A percentile compares a stretch with the other conserved stretches of the same genome.
Evolutionary conservation across 257 asterid genomes (phyloP).

Genomic region (Solanum peruvianum): DNA sequence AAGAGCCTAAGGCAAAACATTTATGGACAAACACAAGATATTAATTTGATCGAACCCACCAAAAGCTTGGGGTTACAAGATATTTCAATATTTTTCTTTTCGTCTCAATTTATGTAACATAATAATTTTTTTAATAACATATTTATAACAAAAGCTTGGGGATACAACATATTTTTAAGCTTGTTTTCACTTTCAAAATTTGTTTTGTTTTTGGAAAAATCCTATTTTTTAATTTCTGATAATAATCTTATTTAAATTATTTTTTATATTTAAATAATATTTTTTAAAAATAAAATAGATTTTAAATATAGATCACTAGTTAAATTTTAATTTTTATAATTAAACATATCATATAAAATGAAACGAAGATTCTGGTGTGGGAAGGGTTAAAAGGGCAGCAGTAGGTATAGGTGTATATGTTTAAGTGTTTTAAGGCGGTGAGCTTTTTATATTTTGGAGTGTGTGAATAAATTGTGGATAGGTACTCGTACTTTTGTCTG

Average conservation of each 20-base stretch:
- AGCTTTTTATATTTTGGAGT: constrained; percentile 16
- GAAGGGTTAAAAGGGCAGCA: neutral
- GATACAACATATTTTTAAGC: too few species aligned
- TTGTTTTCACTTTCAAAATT: too few species aligned
- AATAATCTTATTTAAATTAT: too few species aligned
- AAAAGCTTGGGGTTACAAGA: neutral
- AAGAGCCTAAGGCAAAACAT: neutral
- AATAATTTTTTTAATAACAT: too few species aligned
- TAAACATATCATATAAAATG: neutral
- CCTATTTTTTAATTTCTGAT: too few species aligned
- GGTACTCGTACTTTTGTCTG: constrained; percentile 27
- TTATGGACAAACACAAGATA: neutral
- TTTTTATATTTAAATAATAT: too few species aligned
- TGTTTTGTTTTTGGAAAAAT: too few species aligned
- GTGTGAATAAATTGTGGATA: neutral
- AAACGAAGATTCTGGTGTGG: accelerated
- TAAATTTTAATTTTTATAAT: too few species aligned
- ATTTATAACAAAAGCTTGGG: too few species aligned
- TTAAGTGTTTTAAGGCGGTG: constrained; percentile 23
- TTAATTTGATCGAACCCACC: neutral
- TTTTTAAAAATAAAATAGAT: too few species aligned
- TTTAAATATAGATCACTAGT: too few species aligned
- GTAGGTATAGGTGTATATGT: neutral
- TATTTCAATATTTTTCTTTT: neutral
- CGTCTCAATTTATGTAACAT: neutral